Evolutionary conservation across 352 stramenopile species (phyloP), one percentile per base, ranked within the genome.

Genomic region (Bremia lactucae): DNA sequence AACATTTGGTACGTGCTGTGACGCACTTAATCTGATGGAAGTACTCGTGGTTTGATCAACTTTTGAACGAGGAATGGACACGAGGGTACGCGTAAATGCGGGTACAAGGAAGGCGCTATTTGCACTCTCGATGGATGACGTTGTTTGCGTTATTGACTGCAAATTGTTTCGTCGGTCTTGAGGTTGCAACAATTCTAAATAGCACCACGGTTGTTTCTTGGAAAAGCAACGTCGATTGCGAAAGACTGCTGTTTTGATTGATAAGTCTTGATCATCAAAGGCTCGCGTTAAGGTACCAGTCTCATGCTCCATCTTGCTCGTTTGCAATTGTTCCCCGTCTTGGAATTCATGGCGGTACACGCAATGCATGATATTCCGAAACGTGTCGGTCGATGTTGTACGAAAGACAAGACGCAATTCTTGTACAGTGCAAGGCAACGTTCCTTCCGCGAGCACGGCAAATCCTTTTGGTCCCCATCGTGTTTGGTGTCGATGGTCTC

Each of bases 381-480:
- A 68, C 3, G 50, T 48, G 28, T 68, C 50, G 3, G 44, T 60
- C 19, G 46, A 59, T 4, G 37, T 34, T 0, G 53, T 29, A 13
- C 46, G 50, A 46, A 74, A 71, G 6, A 68, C 49, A 31, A 69
- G 58, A 3, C 60, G 56, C 36, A 74, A 11, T 19, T 74, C 64
- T 29, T 69, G 60, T 3, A 68, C 58, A 4, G 40, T 64, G 33
- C 64, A 74, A 6, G 57, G 47, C 19, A 74, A 44, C 9, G 24
- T 13, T 0, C 46, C 52, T n/a, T 76, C 55, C 1, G 60, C 55
- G n/a, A 65, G 22, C 14, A 71, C 47, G 0, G 50, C 48, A 31
- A 71, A 67, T 2, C 52, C 48, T 25, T 66, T 59, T 8, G 47
- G 49, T 9, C 48, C 51, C 57, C 52, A 66, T 42, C 57, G 57